phyloP scores from a whole-genome alignment of 2,329 filamentous ascomycete species.

The Aspergillus fischeri region DNA sequence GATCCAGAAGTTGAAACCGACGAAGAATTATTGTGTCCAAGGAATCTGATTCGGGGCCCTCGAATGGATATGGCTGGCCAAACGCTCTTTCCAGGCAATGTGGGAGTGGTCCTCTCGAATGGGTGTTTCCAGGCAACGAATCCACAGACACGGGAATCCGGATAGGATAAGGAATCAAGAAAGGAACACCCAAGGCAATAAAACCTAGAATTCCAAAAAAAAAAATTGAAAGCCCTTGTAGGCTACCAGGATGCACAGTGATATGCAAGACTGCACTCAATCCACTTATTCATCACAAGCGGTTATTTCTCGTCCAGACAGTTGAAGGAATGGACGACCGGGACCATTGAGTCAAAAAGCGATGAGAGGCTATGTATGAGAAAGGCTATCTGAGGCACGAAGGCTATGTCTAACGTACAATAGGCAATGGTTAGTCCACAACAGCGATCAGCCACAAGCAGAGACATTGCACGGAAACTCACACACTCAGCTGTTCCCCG shows the following conservation, averaged over 20 bases:
- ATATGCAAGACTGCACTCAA: not conserved
- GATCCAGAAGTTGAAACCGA: not conserved
- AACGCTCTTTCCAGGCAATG: not conserved
- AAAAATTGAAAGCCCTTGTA: not conserved
- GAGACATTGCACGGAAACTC: constrained; percentile 13
- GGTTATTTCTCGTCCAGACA: not conserved
- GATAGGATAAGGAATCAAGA: not conserved
- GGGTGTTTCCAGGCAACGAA: not conserved
- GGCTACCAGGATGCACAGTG: not conserved
- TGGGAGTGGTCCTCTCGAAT: not conserved
- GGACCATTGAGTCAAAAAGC: constrained; percentile 13
- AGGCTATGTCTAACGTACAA: constrained; percentile 12
- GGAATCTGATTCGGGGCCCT: not conserved
- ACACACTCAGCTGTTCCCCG: constrained; percentile 24
- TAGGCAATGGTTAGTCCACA: constrained; percentile 6
- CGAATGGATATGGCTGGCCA: not conserved
- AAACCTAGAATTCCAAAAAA: not conserved
- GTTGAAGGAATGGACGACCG: not conserved
- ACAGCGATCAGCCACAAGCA: constrained; percentile 2
- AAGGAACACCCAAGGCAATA: not conserved
- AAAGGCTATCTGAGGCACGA: constrained; percentile 1
- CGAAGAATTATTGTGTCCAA: not conserved
- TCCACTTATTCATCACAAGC: not conserved
- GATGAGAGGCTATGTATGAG: constrained; percentile 8
- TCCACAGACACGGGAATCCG: not conserved